These are phyloP conservation scores for Corniculantispora saksenae DNA, from an alignment of 2,329 filamentous ascomycete species.

Conservation along the genomic window DNA sequence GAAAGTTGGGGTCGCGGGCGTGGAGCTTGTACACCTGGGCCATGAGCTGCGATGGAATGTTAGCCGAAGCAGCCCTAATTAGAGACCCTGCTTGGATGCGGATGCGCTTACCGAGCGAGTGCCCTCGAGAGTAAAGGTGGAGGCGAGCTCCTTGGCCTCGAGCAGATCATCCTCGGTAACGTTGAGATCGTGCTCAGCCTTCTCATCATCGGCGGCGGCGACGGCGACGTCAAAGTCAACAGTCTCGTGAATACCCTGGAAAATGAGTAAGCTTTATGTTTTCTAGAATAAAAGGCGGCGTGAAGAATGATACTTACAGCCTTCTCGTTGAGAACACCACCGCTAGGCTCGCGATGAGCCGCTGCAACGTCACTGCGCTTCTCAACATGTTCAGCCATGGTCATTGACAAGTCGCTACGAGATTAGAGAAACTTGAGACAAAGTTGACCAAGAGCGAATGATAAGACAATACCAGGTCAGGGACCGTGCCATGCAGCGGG, in stretches of 20 bases:
- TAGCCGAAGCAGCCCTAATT: background rate
- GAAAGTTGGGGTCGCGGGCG: slow-evolving; percentile 31
- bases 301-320: background rate
- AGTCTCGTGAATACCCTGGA: background rate
- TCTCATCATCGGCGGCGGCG: slow-evolving; percentile 5
- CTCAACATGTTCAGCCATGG: slow-evolving; percentile 14
- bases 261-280: background rate
- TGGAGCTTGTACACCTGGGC: slow-evolving; percentile 28
- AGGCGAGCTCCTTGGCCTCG: slow-evolving; percentile 34
- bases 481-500: background rate
- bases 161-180: slow-evolving; percentile 35
- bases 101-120: slow-evolving; percentile 23
- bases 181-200: slow-evolving; percentile 27
- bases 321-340: slow-evolving; percentile 11
- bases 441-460: background rate
- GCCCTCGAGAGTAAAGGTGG: slow-evolving; percentile 29
- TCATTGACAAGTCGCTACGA: background rate
- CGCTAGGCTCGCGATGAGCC: background rate
- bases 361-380: slow-evolving; percentile 14
- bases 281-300: background rate
- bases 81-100: background rate
- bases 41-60: slow-evolving; percentile 24
- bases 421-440: background rate
- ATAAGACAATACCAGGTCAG: background rate
- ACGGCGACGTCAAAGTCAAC: slow-evolving; percentile 3